phyloP scores from a whole-genome alignment of 306 rosid genomes.

The Gillenia trifoliata region DNA sequence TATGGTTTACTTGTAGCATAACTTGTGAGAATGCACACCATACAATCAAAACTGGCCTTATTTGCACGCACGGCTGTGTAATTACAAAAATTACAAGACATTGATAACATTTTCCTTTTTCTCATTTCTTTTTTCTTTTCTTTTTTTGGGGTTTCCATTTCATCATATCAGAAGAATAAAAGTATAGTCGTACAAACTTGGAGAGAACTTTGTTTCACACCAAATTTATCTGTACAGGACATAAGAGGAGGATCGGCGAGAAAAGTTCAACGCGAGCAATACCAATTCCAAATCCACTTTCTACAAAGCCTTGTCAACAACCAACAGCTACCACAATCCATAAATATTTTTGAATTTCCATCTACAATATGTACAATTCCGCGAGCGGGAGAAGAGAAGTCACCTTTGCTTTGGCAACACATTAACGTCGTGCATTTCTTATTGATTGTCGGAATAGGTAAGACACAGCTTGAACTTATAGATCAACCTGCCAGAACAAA shows the following conservation, averaged over 20 bases:
- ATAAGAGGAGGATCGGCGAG: constrained; percentile 22
- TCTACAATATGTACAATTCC: constrained; percentile 39
- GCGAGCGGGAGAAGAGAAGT: neutral
- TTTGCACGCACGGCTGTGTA: too few species aligned
- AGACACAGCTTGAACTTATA: neutral
- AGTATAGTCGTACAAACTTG: constrained; percentile 18
- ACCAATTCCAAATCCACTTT: constrained; percentile 29
- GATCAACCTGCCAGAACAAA: constrained; percentile 26
- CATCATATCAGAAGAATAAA: constrained; percentile 10
- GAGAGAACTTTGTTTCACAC: constrained; percentile 24
- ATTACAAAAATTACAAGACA: too few species aligned
- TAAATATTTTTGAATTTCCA: constrained; percentile 28
- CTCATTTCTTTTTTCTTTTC: neutral
- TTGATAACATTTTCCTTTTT: neutral
- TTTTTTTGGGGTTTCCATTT: neutral
- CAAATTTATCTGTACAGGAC: constrained; percentile 34
- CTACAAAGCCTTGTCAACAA: constrained; percentile 18
- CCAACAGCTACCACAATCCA: constrained; percentile 24
- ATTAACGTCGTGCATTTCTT: constrained; percentile 14
- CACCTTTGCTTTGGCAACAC: constrained; percentile 10
- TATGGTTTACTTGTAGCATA: neutral
- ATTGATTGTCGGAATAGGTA: neutral
- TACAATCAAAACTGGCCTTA: neutral
- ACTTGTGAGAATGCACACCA: neutral
- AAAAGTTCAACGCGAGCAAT: constrained; percentile 21